Conservation (phyloP, 176 grass and related monocot species). For the Cenchrus fungigraminus region DNA sequence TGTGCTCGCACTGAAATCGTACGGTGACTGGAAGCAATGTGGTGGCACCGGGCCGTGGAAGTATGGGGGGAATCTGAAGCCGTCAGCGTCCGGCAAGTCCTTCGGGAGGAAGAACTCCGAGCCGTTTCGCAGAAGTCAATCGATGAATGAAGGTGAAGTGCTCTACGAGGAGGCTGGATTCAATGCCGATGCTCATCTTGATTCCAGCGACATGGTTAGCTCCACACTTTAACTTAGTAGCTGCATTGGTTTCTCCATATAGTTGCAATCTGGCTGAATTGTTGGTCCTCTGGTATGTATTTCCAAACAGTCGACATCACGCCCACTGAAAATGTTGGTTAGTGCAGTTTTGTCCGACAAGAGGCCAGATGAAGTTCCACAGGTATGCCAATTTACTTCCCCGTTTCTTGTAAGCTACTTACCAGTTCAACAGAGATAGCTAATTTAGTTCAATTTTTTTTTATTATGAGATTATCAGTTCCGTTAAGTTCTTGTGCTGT, state of each 20-base stretch:
- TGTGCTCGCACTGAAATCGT: slow-evolving; percentile 88
- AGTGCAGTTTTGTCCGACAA: slow-evolving; percentile 83
- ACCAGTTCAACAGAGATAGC: slow-evolving; percentile 17
- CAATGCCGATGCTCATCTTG: slow-evolving; percentile 55
- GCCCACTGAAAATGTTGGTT: slow-evolving; percentile 84
- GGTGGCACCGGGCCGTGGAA: slow-evolving; percentile 88
- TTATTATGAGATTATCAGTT: neutral
- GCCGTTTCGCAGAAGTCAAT: slow-evolving; percentile 71
- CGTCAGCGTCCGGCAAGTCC: slow-evolving; percentile 62
- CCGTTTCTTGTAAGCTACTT: slow-evolving; percentile 19
- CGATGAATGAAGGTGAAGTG: slow-evolving; percentile 69
- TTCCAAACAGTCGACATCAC: slow-evolving; percentile 64
- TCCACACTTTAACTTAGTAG: neutral
- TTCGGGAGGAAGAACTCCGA: slow-evolving; percentile 86
- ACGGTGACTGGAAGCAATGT: slow-evolving; percentile 93
- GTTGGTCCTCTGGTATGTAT: slow-evolving; percentile 18
- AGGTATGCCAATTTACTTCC: slow-evolving; percentile 54
- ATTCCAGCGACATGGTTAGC: slow-evolving; percentile 77
- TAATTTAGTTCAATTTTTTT: slow-evolving; percentile 22
- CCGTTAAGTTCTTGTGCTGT: slow-evolving; percentile 25
- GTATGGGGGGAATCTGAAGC: slow-evolving; percentile 84
- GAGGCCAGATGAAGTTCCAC: slow-evolving; percentile 96
- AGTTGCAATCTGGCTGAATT: slow-evolving; percentile 23
- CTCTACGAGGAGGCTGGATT: slow-evolving; percentile 53
- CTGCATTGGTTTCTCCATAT: slow-evolving; percentile 29